Percentiles rank a stretch among this genome's conserved stretches.
Evolutionary conservation across 805 yeast species (phyloP).

Genomic region (Lachancea thermotolerans): DNA sequence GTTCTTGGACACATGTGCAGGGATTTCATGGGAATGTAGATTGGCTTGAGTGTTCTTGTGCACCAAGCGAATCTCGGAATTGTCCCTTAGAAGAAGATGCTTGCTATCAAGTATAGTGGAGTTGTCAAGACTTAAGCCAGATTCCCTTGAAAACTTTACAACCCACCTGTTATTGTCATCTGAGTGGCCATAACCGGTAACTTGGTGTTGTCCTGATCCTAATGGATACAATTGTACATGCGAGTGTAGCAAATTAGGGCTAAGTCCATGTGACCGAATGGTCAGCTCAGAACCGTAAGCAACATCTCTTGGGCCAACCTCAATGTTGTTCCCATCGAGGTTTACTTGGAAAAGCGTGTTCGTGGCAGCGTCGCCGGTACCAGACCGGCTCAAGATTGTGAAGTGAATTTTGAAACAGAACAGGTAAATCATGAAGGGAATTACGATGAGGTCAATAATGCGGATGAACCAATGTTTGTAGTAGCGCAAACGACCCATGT

Average conservation of each 20-base stretch:
- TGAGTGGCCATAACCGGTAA: slow-evolving; percentile 71
- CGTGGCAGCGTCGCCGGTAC: slow-evolving; percentile 91
- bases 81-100: slow-evolving; percentile 40
- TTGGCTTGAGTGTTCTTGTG: slow-evolving; percentile 60
- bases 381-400: slow-evolving; percentile 63
- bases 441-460: slow-evolving; percentile 53
- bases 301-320: slow-evolving; percentile 63
- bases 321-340: slow-evolving; percentile 58
- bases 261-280: slow-evolving; percentile 58
- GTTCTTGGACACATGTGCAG: slow-evolving; percentile 52
- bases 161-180: slow-evolving; percentile 68
- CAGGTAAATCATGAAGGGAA: slow-evolving; percentile 68
- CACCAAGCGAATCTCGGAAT: slow-evolving; percentile 52
- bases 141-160: slow-evolving; percentile 45
- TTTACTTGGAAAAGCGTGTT: slow-evolving; percentile 87
- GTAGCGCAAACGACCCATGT: slow-evolving; percentile 33
- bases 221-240: slow-evolving; percentile 67
- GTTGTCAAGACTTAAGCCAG: slow-evolving; percentile 30
- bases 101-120: slow-evolving; percentile 13
- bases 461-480: slow-evolving; percentile 67
- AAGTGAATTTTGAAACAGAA: slow-evolving; percentile 79
- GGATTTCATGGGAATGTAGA: slow-evolving; percentile 64
- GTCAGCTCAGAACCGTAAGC: slow-evolving; percentile 44
- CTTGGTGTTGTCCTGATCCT: slow-evolving; percentile 72
- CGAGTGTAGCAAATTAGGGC: slow-evolving; percentile 70